Evolutionary conservation across 2,329 filamentous ascomycete species (phyloP).

Genomic region (Gremmenia infestans): DNA sequence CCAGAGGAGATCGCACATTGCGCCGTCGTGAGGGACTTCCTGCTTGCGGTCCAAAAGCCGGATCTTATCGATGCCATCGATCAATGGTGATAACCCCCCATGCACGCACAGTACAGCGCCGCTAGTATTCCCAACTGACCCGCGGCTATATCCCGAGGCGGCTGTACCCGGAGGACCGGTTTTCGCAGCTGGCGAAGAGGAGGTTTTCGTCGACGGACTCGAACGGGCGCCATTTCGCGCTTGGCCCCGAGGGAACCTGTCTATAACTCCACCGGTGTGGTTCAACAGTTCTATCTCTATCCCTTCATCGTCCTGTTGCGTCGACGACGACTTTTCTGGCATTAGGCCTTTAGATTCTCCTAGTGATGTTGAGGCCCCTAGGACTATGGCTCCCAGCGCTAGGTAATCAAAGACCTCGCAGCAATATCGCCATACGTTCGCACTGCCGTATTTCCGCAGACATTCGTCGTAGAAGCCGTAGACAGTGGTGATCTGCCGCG

Average conservation of each 20-base stretch:
- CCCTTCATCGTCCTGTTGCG: constrained; percentile 58
- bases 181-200: constrained; percentile 38
- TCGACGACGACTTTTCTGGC: constrained; percentile 34
- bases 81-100: constrained; percentile 83
- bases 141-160: constrained; percentile 64
- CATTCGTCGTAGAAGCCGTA: constrained; percentile 99
- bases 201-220: constrained; percentile 36
- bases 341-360: constrained; percentile 34
- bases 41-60: constrained; percentile 92
- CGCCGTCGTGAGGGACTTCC: constrained; percentile 95
- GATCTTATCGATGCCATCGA: constrained; percentile 95
- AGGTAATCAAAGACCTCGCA: constrained; percentile 98
- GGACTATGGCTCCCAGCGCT: constrained; percentile 92
- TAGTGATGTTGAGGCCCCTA: constrained; percentile 73
- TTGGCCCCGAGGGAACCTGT: constrained; percentile 56
- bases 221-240: constrained; percentile 32
- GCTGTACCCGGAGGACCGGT: constrained; percentile 75
- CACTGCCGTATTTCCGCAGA: constrained; percentile 89
- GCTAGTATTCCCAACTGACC: constrained; percentile 60
- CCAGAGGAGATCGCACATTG: constrained; percentile 98
- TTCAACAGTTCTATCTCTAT: constrained; percentile 93
- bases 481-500: constrained; percentile 92
- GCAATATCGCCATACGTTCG: constrained; percentile 95
- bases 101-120: constrained; percentile 94
- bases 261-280: constrained; percentile 73